A percentile compares a stretch with the other conserved stretches of the same genome.
Conservation (phyloP, 1,139 yeast species). For the Suhomyces yuchorum region DNA sequence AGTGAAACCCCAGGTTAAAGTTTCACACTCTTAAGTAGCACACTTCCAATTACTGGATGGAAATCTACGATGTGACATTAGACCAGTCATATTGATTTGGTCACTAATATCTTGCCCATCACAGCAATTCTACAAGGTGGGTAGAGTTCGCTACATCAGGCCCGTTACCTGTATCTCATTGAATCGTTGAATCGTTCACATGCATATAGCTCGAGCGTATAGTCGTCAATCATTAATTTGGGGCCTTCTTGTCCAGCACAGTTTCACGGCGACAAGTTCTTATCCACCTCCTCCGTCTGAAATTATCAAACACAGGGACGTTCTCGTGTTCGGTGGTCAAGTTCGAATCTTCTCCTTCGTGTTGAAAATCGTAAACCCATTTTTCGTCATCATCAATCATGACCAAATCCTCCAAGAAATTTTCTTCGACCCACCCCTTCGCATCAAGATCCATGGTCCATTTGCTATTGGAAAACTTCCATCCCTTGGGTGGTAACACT, state of each 20-base stretch:
- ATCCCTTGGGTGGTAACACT: constrained; percentile 57
- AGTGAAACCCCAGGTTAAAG: too few relatives aligned
- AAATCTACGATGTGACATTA: too few relatives aligned
- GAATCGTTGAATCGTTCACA: neutral
- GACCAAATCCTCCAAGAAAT: constrained; percentile 54
- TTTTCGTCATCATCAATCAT: constrained; percentile 67
- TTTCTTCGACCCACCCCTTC: constrained; percentile 54
- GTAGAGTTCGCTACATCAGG: too few relatives aligned
- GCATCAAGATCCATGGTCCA: constrained; percentile 70
- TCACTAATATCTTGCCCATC: too few relatives aligned
- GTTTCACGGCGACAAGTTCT: constrained; percentile 35
- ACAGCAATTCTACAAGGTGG: too few relatives aligned
- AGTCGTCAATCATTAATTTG: neutral
- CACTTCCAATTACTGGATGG: too few relatives aligned
- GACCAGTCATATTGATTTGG: too few relatives aligned
- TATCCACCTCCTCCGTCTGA: constrained; percentile 58
- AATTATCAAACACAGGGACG: neutral
- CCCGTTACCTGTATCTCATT: neutral
- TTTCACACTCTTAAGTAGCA: too few relatives aligned
- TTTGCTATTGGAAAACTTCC: constrained; percentile 48
- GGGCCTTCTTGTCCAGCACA: constrained; percentile 2
- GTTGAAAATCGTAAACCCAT: constrained; percentile 68
- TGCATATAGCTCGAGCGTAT: neutral
- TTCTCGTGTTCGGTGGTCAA: neutral
- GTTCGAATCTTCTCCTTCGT: constrained; percentile 1